These are phyloP conservation scores for Yarrowia sp. DNA, from an alignment of 805 yeast genomes.

Conservation along the genomic window DNA sequence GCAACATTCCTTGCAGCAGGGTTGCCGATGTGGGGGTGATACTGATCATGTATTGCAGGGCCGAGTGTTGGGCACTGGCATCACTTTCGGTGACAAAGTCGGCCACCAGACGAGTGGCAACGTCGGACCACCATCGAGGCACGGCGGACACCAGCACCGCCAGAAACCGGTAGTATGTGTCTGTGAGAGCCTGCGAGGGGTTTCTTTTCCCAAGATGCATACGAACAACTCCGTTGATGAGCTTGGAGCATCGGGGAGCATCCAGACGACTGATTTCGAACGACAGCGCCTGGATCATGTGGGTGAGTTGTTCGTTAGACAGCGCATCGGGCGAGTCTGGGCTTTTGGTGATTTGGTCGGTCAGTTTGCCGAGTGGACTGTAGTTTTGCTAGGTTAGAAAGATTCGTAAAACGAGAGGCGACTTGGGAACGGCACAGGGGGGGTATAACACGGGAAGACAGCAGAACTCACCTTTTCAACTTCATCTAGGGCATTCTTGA, in stretches of 20 bases:
- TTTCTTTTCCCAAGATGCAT: slow-evolving; percentile 59
- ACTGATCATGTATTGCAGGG: slow-evolving; percentile 67
- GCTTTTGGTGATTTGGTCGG: slow-evolving; percentile 66
- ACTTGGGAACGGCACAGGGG: background rate
- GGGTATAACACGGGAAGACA: background rate
- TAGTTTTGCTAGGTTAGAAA: slow-evolving; percentile 54
- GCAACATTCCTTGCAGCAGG: slow-evolving; percentile 64
- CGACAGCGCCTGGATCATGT: slow-evolving; percentile 64
- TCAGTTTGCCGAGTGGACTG: slow-evolving; percentile 63
- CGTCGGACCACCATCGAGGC: slow-evolving; percentile 90
- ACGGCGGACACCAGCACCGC: slow-evolving; percentile 80
- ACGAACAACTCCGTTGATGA: slow-evolving; percentile 64
- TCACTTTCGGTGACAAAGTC: slow-evolving; percentile 58
- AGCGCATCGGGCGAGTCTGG: slow-evolving; percentile 61
- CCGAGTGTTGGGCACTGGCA: slow-evolving; percentile 64
- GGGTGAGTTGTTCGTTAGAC: slow-evolving; percentile 58
- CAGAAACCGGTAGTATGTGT: slow-evolving; percentile 71
- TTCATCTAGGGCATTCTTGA: slow-evolving; percentile 72
- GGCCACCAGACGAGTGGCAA: slow-evolving; percentile 69
- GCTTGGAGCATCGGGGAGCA: slow-evolving; percentile 59
- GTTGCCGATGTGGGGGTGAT: slow-evolving; percentile 84
- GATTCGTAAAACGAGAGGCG: background rate
- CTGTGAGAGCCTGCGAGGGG: slow-evolving; percentile 55
- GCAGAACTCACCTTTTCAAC: slow-evolving; percentile 60
- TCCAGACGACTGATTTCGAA: slow-evolving; percentile 74